Evolutionary conservation across 2,329 filamentous ascomycete genomes (phyloP).

Genomic region (Ceratocystis variospora): DNA sequence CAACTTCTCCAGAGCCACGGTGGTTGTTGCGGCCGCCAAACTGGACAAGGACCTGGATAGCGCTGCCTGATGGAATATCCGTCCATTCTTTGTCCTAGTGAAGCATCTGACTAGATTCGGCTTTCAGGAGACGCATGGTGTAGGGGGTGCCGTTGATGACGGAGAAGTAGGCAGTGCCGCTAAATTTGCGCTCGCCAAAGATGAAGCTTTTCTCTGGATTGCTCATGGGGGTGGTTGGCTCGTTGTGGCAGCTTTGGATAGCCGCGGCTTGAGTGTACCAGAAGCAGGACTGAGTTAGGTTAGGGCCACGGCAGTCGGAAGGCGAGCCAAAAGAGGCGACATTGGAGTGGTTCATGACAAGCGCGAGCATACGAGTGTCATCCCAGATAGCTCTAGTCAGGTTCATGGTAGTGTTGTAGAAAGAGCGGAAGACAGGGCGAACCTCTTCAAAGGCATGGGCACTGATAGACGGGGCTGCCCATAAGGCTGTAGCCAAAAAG

Average conservation of each 20-base stretch:
- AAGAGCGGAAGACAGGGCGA: constrained; percentile 8
- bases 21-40: constrained; percentile 16
- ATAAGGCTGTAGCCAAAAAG: neutral
- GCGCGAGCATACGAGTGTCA: constrained; percentile 7
- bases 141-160: constrained; percentile 15
- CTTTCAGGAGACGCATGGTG: constrained; percentile 11
- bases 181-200: constrained; percentile 13
- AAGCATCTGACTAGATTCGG: constrained; percentile 13
- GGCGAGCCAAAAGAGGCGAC: neutral
- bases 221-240: neutral
- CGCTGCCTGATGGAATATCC: constrained; percentile 11
- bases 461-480: neutral
- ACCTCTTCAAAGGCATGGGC: constrained; percentile 9
- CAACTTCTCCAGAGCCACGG: constrained; percentile 8
- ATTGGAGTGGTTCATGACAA: constrained; percentile 8
- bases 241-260: constrained; percentile 9
- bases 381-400: neutral
- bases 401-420: neutral
- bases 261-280: constrained; percentile 12
- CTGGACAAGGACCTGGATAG: constrained; percentile 13
- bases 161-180: constrained; percentile 12
- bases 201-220: constrained; percentile 4
- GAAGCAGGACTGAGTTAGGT: constrained; percentile 6
- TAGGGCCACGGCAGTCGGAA: neutral
- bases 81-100: constrained; percentile 15